Base-by-base conservation (phyloP, 78 protist genomes). In the Dictyostelium purpureum region DNA sequence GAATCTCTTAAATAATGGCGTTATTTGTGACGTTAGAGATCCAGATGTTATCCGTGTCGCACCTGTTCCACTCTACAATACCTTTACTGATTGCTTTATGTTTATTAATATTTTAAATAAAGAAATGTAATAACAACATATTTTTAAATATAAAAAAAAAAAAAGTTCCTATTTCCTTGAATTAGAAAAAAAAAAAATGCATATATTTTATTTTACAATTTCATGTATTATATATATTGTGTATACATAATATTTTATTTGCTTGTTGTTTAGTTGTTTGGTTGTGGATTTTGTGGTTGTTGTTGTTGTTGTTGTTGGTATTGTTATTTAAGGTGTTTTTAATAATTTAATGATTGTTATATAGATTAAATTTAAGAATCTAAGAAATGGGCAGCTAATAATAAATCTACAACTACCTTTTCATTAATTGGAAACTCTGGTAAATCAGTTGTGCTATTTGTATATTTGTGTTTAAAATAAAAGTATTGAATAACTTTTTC, bases 1-100 rank as follows among this genome's bases (percentile, higher is more conserved):
- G 0, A 35, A 45, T n/a, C 79, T 92, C 0, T 12, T 67, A 54
- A 65, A 92, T 51, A 11, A 7, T 28, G 98, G 98, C 43, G 80
- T 96, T 18, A 51, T 95, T 18, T 77, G 89, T 76, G 99, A 97
- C 76, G 75, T 92, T 33, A 63, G 99, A 40, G 96, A 80, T 19
- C 93, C 95, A 14, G 85, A 74, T 54, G 95, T 94, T 26, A 79
- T 98, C 14, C 89, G 99, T 56, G 80, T 97, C 1, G 91, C 99
- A 5, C 99, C 99, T 5, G 77, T 67, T n/a, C 98, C 99, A 19
- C 81, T 97, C n/a, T 98, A 98, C 94, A 96, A 93, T 76, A 37
- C 81, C 31, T 98, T 93, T 45, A 61, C 42, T 19, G 98, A 98
- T 69, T 96, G 94, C 5, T 21, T 5, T 42, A 45, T 11, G 19